Base-by-base conservation (phyloP, 2,329 filamentous ascomycete genomes). In the Ilyonectria destructans region DNA sequence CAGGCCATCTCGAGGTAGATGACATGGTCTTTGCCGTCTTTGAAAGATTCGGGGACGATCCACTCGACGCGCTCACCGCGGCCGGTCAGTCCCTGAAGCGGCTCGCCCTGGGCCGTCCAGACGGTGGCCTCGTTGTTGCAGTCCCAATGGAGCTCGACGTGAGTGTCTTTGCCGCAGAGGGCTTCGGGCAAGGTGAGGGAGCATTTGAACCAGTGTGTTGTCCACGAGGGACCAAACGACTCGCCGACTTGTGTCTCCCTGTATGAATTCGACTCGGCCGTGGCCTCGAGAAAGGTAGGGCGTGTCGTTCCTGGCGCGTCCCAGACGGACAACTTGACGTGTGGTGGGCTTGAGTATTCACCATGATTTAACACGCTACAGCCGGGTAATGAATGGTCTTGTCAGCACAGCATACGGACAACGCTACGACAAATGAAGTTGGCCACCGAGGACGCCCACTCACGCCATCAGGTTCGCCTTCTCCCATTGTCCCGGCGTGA, bases 1-100 rank as follows among this genome's bases (percentile, higher is more conserved):
- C 96, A 98, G 23, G 96, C 96, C 93, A 98, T 97, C 84, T 99
- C 96, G 71, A 99, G 92, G 80, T 98, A 99, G 76, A 99, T 93
- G 23, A 88, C 90, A 80, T 98, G 95, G 76, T 95, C 89, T 79
- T 95, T 91, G 60, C 94, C 95, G 80, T 97, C 93, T 69, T 93
- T 89, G 83, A 93, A 97, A 15, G 86, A 85, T 57, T 93, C 86
- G 9, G 96, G 96, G 49, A 99, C 86, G 68, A 97, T 90, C 95
- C 96, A 99, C 82, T 98, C 95, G 17, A 91, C 88, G 62, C 96
- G 89, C 77, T 99, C 96, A 45, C 93, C 94, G 62, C 92, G 92
- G 19, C 96, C 96, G 1, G 95, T 98, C 75, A 99, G 84, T 15
- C 96, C 96, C 81, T 99, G 96, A 33, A 98, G 85, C 2, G 95